Percentiles rank a stretch among this genome's conserved stretches.
These are phyloP conservation scores for Debaryomyces maramus DNA, from an alignment of 805 yeast genomes.

Conservation along the genomic window DNA sequence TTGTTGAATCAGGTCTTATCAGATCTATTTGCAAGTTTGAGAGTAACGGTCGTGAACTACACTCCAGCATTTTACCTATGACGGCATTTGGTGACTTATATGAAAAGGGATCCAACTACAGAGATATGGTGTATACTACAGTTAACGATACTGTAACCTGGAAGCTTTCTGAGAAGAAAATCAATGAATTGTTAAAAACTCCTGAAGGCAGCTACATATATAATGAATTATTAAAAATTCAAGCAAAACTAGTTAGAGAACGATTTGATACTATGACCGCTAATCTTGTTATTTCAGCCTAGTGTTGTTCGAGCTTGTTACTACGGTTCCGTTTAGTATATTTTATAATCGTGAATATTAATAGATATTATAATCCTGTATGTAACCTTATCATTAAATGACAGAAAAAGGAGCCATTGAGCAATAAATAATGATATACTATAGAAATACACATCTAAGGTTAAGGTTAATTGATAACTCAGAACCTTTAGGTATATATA, in stretches of 20 bases:
- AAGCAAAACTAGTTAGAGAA: conserved; percentile 62
- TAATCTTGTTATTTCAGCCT: conserved; percentile 67
- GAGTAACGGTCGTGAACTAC: conserved; percentile 35
- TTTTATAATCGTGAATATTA: no score
- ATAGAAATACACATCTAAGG: no score
- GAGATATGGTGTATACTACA: conserved; percentile 50
- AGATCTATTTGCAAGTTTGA: conserved; percentile 39
- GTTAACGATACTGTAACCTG: conserved; percentile 68
- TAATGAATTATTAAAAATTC: conserved; percentile 62
- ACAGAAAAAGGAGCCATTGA: no score
- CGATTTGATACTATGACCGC: conserved; percentile 76
- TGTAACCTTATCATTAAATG: no score
- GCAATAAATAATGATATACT: no score
- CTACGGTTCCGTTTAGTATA: no score
- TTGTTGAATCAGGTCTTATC: conserved; percentile 50
- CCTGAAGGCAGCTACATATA: conserved; percentile 51
- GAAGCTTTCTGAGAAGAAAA: conserved; percentile 53
- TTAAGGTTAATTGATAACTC: no score
- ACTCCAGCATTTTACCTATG: conserved; percentile 59
- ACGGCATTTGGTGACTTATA: conserved; percentile 69
- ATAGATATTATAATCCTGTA: no score
- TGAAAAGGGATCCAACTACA: conserved; percentile 34
- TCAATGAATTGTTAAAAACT: conserved; percentile 47
- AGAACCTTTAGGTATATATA: background rate
- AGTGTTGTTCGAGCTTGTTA: no score